Base-by-base conservation (phyloP, 352 stramenopile species). In the Globisporangium takayamanum region DNA sequence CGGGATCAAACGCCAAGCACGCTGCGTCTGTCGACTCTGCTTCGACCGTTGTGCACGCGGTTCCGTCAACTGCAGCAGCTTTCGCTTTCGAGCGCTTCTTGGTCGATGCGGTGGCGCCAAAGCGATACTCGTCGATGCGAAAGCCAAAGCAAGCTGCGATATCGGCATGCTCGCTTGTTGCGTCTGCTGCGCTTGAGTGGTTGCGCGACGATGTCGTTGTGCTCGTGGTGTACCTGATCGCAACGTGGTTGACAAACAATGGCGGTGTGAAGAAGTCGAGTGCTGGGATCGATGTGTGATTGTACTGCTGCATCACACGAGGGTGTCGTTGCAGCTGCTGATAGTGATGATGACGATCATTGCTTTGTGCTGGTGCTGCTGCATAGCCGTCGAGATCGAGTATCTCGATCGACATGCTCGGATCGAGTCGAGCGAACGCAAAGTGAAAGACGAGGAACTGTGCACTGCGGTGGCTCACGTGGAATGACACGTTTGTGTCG, bases 401-500 rank as follows among this genome's bases (percentile, higher is more conserved):
- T 11, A 83, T 56, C 8, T 33, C 18, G 39, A 83, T 26, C 15
- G 37, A 44, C 1, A 66, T 60, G 3, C 50, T 64, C 12, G 58
- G 52, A 10, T 66, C 66, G 14, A 83, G 62, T 3, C 50, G 52
- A 25, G 77, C 37, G 5, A 45, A 49, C 16, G 62, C 57, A 37
- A 83, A 63, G 47, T 66, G 69, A 28, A 83, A 50, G 28, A 68
- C 68, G 8, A 83, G 50, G 54, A 74, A 80, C 48, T 78, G 59
- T 6, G 73, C 73, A 3, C 41, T 39, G 10, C 8, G 5, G 37
- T 74, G 55, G 4, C 66, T 46, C 18, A 80, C 44, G 8, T 50
- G 55, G 20, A 70, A 71, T 5, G 66, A 65, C 14, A 11, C 18
- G 8, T 59, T 42, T 2, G 39, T 22, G 5, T 45, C 42, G 15